phyloP scores from a whole-genome alignment of 2,329 filamentous ascomycete genomes.

The Cercospora sp. region DNA sequence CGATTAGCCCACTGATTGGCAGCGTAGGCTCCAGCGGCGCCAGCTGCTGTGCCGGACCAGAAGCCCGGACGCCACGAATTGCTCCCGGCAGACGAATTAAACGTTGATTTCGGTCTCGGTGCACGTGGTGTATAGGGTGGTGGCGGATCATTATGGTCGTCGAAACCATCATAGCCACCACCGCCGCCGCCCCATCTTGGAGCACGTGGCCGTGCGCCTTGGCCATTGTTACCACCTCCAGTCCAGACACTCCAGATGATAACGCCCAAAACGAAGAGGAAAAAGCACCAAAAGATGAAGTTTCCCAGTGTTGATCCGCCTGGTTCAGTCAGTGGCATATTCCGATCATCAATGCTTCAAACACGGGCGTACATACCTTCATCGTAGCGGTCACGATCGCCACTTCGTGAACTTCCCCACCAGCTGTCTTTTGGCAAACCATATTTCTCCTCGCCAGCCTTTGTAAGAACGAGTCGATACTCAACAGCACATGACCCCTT shows the following conservation, averaged over 20 bases:
- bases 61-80: slow-evolving; percentile 70
- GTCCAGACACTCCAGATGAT: slow-evolving; percentile 37
- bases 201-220: slow-evolving; percentile 15
- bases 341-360: neutral
- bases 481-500: slow-evolving; percentile 92
- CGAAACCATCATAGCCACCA: slow-evolving; percentile 44
- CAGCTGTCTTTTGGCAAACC: slow-evolving; percentile 10
- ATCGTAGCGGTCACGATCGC: neutral
- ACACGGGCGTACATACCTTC: neutral
- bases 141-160: slow-evolving; percentile 53
- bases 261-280: slow-evolving; percentile 32
- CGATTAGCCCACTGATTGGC: slow-evolving; percentile 25
- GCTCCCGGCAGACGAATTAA: slow-evolving; percentile 14
- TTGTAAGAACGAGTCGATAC: slow-evolving; percentile 78
- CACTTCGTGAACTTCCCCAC: neutral
- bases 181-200: slow-evolving; percentile 43
- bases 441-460: slow-evolving; percentile 54
- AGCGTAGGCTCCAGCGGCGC: slow-evolving; percentile 54
- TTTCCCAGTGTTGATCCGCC: slow-evolving; percentile 4
- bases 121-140: slow-evolving; percentile 48
- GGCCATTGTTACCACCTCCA: slow-evolving; percentile 18
- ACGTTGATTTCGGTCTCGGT: slow-evolving; percentile 19
- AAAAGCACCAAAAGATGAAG: slow-evolving; percentile 19
- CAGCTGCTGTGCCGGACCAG: slow-evolving; percentile 68
- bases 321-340: neutral